Evolutionary conservation across 768 basidiomycete species (phyloP), one percentile per base, ranked within the genome.

Genomic region (Lentinula detonsa): DNA sequence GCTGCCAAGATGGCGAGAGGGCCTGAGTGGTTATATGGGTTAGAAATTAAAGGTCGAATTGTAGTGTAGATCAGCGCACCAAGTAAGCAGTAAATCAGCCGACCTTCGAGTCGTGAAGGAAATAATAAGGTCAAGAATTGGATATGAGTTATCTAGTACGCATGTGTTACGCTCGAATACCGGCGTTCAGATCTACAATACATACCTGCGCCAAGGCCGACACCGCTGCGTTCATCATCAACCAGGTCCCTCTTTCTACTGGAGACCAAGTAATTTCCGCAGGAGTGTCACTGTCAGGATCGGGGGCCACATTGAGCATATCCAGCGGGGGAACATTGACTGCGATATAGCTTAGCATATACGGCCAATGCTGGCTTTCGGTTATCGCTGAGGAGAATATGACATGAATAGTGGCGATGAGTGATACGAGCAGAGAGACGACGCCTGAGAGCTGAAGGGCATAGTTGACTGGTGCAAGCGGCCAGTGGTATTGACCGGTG

Each of bases 81-180:
- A 16, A 99, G 83, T 9, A 98, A 80, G 45, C 84, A 75, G 68
- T 93, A 88, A 51, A 99, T 93, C 42, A 99, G 83, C 37, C 88
- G 77, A 3, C 86, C 89, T 75, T 98, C 97, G 23, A 96, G 81
- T 28, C 82, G 77, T 21, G 96, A 98, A 6, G 97, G 97, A 71
- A 92, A 99, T 9, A 99, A 80, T 10, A 98, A 81, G 6, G 97
- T 96, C 58, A 99, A 80, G 73, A 98, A 98, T 72, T 98, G 97
- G 54, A 99, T 97, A 70, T 98, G 95, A 0, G 97, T 96, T 54
- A 94, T 90, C 93, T 98, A 68, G 0, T 16, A 57, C 5, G 18
- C 28, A 28, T 28, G 33, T 21, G 37, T n/a, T 55, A 28, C 31
- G 10, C 53, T 35, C 13, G 1, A n/a, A 33, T 16, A 10, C 11